Base-by-base conservation (phyloP, 2,329 filamentous ascomycete genomes). In the Phoma sp. region DNA sequence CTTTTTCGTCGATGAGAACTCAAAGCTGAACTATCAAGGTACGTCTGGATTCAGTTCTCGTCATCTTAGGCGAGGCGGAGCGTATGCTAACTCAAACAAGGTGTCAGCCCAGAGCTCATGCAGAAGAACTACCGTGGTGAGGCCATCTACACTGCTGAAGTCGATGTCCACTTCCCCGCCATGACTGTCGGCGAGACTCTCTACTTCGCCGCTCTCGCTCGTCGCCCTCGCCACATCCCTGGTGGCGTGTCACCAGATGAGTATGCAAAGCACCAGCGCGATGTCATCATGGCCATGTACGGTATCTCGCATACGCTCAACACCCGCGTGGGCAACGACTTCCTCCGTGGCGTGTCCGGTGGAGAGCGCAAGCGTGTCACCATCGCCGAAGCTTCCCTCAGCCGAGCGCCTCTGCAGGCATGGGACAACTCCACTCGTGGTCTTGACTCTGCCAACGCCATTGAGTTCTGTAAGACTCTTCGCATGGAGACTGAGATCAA, bases 91-190 rank as follows among this genome's bases (percentile, higher is more conserved):
- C 39, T 29, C 50, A 29, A 29, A 31, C 22, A 57, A 82, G 85
- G 88, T 63, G 82, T 91, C 67, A 79, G 84, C 2, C 83, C 90
- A 51, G 77, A 90, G 68, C 84, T 91, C 70, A 94, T 95, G 89
- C 85, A 90, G 76, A 85, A 84, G 10, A 81, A 84, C 58, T 92
- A 94, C 77, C 87, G 90, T 25, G 91, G 91, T 62, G 91, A 96
- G 76, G 90, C 90, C 58, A 93, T 95, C 72, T 95, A 95, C 77
- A 93, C 90, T 0, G 90, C 90, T 55, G 91, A 95, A 74, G 88
- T 91, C 32, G 92, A 96, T 71, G 88, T 90, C 4, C 90, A 93
- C 75, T 93, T 93, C 69, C 89, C 90, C 12, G 84, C 88, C 77
- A 77, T 95, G 65, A 87, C 85, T 1, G 90, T 94, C 38, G 89